Evolutionary conservation across 1,139 yeast genomes (phyloP), one percentile per base, ranked within the genome.

Genomic region (Zygosaccharomyces sapae): DNA sequence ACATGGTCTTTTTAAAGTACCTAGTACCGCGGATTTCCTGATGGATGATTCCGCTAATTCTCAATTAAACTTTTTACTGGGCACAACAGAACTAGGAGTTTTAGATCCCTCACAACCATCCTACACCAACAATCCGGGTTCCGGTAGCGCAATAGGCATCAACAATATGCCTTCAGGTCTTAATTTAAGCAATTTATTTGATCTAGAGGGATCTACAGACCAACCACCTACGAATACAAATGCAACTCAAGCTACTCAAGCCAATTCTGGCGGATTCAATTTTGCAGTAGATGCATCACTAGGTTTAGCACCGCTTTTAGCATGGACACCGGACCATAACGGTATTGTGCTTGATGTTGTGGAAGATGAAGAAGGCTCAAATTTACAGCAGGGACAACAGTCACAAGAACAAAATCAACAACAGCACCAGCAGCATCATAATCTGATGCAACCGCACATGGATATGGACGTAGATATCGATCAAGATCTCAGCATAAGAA

Each of bases 241-340:
- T 5, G 20, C n/a, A 8, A 25, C 7, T 12, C 40, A 37, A 24
- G 8, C 31, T n/a, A 8, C 41, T 30, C 52, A 38, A 10, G 36
- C 35, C n/a, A 39, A 41, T 36, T 41, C 42, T 5, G 51, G 47
- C 43, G 44, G 61, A 37, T 50, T 55, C 44, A 57, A 56, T 30
- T 61, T 56, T 37, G 56, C 63, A 22, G 63, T 63, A 8, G 68
- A 64, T 44, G 67, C 64, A 5, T 62, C 67, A 1, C 50, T 63
- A 24, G 67, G 68, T 2, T 48, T 64, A 16, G 67, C 67, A 2
- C 66, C 67, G 5, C 46, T 64, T 31, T 41, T 64, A 37, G 62
- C 55, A 12, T 53, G 60, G 54, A 47, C 58, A 3, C 54, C 55
- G 16, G 56, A 49, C 40, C 37, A 45, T 12, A 49, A 40, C 27